Evolutionary conservation across 2,329 filamentous ascomycete species (phyloP).

Genomic region (Xylaria sp.): DNA sequence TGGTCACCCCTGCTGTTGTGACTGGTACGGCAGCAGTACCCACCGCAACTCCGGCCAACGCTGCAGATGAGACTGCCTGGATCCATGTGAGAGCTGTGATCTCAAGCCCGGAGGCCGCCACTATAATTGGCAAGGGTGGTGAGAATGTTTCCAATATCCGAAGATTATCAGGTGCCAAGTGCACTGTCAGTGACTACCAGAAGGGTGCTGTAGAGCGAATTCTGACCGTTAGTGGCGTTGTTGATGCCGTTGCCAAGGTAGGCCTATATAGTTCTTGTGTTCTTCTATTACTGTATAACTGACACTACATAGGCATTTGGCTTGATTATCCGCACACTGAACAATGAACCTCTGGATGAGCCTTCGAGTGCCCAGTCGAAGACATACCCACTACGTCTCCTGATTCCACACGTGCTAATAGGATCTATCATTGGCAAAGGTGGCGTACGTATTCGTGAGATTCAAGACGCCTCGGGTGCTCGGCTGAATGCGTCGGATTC

Average conservation of each 20-base stretch:
- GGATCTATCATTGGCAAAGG: slow-evolving; percentile 99
- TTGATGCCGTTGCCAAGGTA: slow-evolving; percentile 97
- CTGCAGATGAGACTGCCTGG: slow-evolving; percentile 93
- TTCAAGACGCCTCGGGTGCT: slow-evolving; percentile 96
- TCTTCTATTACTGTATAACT: slow-evolving; percentile 30
- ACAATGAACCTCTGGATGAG: slow-evolving; percentile 91
- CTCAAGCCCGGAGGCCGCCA: slow-evolving; percentile 95
- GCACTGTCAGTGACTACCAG: slow-evolving; percentile 98
- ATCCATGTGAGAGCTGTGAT: slow-evolving; percentile 97
- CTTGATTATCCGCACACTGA: slow-evolving; percentile 95
- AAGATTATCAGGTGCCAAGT: slow-evolving; percentile 94
- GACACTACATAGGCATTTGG: slow-evolving; percentile 79
- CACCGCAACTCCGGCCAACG: slow-evolving; percentile 57
- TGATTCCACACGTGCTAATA: slow-evolving; percentile 96
- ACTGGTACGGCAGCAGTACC: slow-evolving; percentile 50
- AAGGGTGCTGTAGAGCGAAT: slow-evolving; percentile 97
- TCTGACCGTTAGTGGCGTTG: slow-evolving; percentile 93
- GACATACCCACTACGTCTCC: slow-evolving; percentile 93
- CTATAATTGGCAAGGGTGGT: slow-evolving; percentile 97
- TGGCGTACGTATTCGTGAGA: slow-evolving; percentile 94
- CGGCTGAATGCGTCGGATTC: slow-evolving; percentile 96
- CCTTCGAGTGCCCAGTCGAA: slow-evolving; percentile 93
- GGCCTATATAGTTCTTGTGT: slow-evolving; percentile 43
- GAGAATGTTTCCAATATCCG: slow-evolving; percentile 99
- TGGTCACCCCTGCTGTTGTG: slow-evolving; percentile 49